A percentile compares a stretch with the other conserved stretches of the same genome.
Evolutionary conservation across 2,329 filamentous ascomycete genomes (phyloP).

Genomic region (Dothistroma septosporum): DNA sequence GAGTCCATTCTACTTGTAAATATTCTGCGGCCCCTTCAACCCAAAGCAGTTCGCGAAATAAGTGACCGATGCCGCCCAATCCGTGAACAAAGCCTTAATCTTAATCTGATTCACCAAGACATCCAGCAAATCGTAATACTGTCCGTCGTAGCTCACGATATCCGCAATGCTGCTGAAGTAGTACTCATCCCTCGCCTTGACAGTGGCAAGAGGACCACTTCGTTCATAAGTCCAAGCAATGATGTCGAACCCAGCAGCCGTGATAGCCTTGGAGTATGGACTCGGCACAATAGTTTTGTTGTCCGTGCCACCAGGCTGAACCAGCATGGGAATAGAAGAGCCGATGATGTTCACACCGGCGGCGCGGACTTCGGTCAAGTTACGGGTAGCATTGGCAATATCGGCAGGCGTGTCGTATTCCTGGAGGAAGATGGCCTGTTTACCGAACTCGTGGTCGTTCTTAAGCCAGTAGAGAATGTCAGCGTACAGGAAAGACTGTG

Average conservation of each 20-base stretch:
- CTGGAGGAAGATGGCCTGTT: conserved; percentile 10
- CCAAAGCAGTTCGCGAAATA: conserved; percentile 13
- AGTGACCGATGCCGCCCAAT: conserved; percentile 6
- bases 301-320: conserved; percentile 2
- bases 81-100: conserved; percentile 8
- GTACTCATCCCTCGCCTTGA: conserved; percentile 9
- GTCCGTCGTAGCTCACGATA: conserved; percentile 7
- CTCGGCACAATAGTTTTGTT: conserved; percentile 7
- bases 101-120: conserved; percentile 8
- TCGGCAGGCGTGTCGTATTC: conserved; percentile 9
- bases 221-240: conserved; percentile 10
- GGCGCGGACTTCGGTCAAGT: conserved; percentile 7
- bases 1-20: not conserved
- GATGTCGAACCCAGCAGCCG: conserved; percentile 6
- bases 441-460: conserved; percentile 11
- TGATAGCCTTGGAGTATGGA: conserved; percentile 6
- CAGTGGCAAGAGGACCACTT: conserved; percentile 8
- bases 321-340: conserved; percentile 9
- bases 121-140: conserved; percentile 9
- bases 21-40: conserved; percentile 4
- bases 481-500: conserved; percentile 6
- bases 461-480: conserved; percentile 12
- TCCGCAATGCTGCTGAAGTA: conserved; percentile 13
- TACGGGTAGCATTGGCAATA: conserved; percentile 4
- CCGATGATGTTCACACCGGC: conserved; percentile 11